Base-by-base conservation (phyloP, 1,139 yeast genomes). In the Candida anutae region DNA sequence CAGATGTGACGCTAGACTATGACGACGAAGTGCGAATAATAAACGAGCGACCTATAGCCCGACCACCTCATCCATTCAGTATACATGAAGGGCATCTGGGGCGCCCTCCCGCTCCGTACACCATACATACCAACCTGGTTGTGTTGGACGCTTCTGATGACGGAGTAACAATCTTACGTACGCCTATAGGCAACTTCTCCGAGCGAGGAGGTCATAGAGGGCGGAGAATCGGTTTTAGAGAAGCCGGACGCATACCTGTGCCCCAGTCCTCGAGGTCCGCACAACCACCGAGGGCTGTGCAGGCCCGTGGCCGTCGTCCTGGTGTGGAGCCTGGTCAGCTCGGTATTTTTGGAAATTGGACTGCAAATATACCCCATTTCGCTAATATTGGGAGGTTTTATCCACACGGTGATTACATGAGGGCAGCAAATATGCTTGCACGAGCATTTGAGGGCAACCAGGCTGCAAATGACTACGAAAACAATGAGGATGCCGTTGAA, bases 1-100 rank as follows among this genome's bases (percentile, higher is more conserved):
- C 21, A 15, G 25, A 20, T 9, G 11, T 13, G 6, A 26, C 23
- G 10, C 21, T n/a, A n/a, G n/a, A 27, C 6, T 38, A 29, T 22
- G 49, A 45, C 23, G 57, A 49, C 23, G 62, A 55, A 15, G 34
- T 55, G 5, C 44, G 54, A 32, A 53, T 58, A 6, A 23, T 53
- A 9, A 50, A 46, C 23, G 50, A 40, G 28, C 28, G 51, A n/a
- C 48, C 46, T 17, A 24, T 36, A 3, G 25, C 30, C 6, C 26
- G 32, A 13, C 31, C 32, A 5, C 29, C 33, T 8, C 24, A 25
- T 14, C 20, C 27, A 15, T 15, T 13, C 5, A 13, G 22, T 29
- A 10, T 17, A 8, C 10, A 17, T 17, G n/a, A n/a, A n/a, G n/a
- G n/a, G n/a, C n/a, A n/a, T n/a, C n/a, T n/a, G n/a, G n/a, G n/a